These are phyloP conservation scores for Wickerhamiella spandovensis DNA, from an alignment of 805 yeast species.

Conservation along the genomic window DNA sequence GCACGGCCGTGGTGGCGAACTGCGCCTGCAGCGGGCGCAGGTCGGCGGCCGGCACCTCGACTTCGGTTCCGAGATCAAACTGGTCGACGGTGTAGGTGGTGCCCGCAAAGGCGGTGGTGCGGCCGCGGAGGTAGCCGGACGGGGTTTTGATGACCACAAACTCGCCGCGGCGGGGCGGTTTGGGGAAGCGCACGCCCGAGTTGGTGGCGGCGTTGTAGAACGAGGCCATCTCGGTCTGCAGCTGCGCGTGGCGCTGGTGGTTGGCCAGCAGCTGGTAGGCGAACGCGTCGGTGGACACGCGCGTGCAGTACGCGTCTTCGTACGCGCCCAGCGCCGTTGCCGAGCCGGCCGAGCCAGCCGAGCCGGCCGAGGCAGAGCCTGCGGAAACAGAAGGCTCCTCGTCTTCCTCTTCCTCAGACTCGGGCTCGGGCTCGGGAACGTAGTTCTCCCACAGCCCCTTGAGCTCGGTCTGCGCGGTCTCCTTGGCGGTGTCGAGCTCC, in stretches of 20 bases:
- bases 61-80: conserved; percentile 24
- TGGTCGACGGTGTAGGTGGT: conserved; percentile 14
- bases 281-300: conserved; percentile 16
- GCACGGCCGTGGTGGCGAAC: conserved; percentile 29
- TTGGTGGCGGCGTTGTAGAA: conserved; percentile 23
- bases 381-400: conserved; percentile 11
- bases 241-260: conserved; percentile 13
- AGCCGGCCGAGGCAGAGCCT: conserved; percentile 11
- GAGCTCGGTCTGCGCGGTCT: conserved; percentile 38
- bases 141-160: conserved; percentile 41
- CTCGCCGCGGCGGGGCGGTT: conserved; percentile 38
- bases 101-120: conserved; percentile 35
- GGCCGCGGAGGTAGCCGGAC: conserved; percentile 43
- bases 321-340: conserved; percentile 18
- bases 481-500: conserved; percentile 49
- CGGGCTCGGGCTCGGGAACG: conserved; percentile 29
- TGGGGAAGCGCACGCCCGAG: conserved; percentile 17
- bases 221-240: conserved; percentile 17
- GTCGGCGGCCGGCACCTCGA: conserved; percentile 31
- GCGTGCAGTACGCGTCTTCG: conserved; percentile 25
- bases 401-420: conserved; percentile 10
- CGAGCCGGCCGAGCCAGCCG: conserved; percentile 10
- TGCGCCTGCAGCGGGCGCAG: conserved; percentile 42
- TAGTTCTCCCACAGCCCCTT: conserved; percentile 59
- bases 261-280: conserved; percentile 10